A percentile compares a stretch with the other conserved stretches of the same genome.
Conservation (phyloP, 768 basidiomycete genomes). For the Tricholoma bakamatsutake region DNA sequence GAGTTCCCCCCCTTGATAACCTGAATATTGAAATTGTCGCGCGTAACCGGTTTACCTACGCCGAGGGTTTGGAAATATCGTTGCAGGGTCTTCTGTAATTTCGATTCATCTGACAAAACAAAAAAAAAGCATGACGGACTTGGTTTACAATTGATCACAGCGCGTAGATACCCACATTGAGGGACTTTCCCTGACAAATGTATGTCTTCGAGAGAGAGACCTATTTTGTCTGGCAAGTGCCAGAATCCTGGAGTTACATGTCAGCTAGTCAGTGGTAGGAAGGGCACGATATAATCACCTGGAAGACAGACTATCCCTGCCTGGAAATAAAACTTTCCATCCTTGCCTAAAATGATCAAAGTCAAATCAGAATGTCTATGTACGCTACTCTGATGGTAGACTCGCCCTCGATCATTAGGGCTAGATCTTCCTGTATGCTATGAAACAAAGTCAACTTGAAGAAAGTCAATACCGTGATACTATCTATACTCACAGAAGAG, state of each 20-base stretch:
- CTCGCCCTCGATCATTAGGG: constrained; percentile 52
- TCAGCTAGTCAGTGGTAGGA: not conserved
- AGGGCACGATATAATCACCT: not conserved
- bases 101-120: constrained; percentile 40
- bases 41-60: constrained; percentile 62
- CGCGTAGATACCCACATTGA: constrained; percentile 38
- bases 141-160: no score
- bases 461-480: not conserved
- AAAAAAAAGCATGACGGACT: no score
- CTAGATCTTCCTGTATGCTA: constrained; percentile 54
- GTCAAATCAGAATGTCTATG: no score
- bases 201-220: constrained; percentile 65
- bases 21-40: constrained; percentile 60
- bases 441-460: no score
- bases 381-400: no score
- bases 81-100: constrained; percentile 57
- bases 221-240: constrained; percentile 74
- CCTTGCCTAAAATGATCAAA: constrained; percentile 34
- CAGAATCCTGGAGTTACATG: constrained; percentile 49
- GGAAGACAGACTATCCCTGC: constrained; percentile 63
- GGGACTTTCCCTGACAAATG: constrained; percentile 68
- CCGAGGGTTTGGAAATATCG: constrained; percentile 65
- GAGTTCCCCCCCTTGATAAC: constrained; percentile 14
- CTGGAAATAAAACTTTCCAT: constrained; percentile 72
- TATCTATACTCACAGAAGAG: constrained; percentile 45